Evolutionary conservation across 257 asterid species (phyloP), one percentile per base, ranked within the genome.

Genomic region (Thymus quinquecostatus): DNA sequence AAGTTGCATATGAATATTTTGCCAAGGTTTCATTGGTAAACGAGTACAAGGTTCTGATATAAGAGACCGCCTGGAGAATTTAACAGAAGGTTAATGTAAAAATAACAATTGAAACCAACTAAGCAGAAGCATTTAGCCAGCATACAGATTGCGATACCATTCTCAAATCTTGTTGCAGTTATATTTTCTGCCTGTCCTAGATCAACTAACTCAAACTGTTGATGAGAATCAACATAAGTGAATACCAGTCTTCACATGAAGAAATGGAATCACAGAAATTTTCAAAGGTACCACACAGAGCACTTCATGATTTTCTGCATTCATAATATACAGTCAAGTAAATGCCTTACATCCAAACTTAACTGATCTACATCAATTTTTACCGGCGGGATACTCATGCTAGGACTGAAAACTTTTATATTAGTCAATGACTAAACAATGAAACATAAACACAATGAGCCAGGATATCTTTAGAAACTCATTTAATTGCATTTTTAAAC

Each of bases 21-120:
- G 99, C 97, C 86, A 95, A 76, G 55, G 98, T 95, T 78, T 95
- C 99, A 71, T 95, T 95, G 73, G 98, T 92, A 75, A 95, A 95
- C 12, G 91, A 89, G 75, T 95, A 92, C 70, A 95, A 85, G 68
- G 99, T 95, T 83, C 98, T 85, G 55, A 95, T 65, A 74, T 87
- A 95, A 62, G 98, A 95, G 68, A 95, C 96, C 30, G 99, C 99
- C 99, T 95, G 96, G 78, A 71, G 48, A 7, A 34, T 64, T 61
- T 54, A 41, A 10, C 57, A 68, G 45, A 64, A 54, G 1, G 67
- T 62, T 21, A 51, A 54, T 49, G 32, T 29, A 5, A 13, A 8
- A 10, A 2, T 64, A 9, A 49, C 2, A 36, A 21, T 13, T 60
- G 8, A 68, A 62, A 34, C 55, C 49, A 38, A 64, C 36, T 61